Evolutionary conservation across 495 filamentous ascomycete genomes (phyloP).

Genomic region (Penicillium parvum): DNA sequence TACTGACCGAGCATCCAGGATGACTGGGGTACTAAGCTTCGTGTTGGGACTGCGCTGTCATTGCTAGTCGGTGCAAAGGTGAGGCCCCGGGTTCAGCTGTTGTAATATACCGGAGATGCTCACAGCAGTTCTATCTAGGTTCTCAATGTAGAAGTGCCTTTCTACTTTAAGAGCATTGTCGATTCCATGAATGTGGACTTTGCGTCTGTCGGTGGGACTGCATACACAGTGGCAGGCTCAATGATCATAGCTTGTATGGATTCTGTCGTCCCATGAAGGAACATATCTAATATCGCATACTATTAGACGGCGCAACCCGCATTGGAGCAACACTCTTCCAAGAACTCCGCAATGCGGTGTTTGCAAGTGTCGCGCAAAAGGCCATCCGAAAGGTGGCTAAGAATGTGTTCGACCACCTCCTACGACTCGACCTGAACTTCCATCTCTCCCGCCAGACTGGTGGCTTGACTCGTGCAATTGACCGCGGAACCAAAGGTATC

Average conservation of each 20-base stretch:
- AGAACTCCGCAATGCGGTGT: constrained; percentile 90
- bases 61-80: constrained; percentile 86
- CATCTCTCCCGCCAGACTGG: constrained; percentile 92
- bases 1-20: constrained; percentile 39
- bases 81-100: neutral
- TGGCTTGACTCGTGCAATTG: constrained; percentile 88
- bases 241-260: constrained; percentile 80
- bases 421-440: constrained; percentile 87
- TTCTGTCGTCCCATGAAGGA: neutral
- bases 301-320: constrained; percentile 73
- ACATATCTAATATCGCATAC: constrained; percentile 9
- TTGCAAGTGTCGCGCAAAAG: constrained; percentile 94
- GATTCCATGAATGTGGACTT: constrained; percentile 97
- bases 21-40: constrained; percentile 72
- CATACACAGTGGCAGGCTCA: constrained; percentile 79
- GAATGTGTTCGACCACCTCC: constrained; percentile 87
- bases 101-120: constrained; percentile 3
- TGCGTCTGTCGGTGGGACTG: constrained; percentile 73
- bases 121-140: constrained; percentile 43
- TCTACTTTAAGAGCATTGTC: constrained; percentile 97
- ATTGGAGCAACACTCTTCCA: constrained; percentile 85
- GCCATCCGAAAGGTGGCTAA: constrained; percentile 86
- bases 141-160: constrained; percentile 94
- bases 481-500: constrained; percentile 95
- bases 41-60: constrained; percentile 75